Base-by-base conservation (phyloP, 495 filamentous ascomycete species). In the Aspergillus conjunctus region DNA sequence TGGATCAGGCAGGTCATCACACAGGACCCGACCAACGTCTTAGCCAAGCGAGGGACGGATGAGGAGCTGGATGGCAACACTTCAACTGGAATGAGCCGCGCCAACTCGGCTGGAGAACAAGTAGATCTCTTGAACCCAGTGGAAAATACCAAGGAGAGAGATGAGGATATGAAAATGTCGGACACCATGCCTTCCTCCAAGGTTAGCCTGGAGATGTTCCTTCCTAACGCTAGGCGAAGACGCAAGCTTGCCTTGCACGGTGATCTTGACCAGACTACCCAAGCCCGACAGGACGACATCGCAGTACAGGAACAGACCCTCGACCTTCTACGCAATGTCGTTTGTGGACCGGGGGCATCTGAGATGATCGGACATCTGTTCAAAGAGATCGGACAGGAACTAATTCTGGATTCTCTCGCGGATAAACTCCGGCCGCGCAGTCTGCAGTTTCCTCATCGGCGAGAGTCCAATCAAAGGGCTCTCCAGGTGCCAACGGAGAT, bases 311-410 rank as follows among this genome's bases (percentile, higher is more conserved):
- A 96, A 62, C 92, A 98, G 71, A 91, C 86, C 0, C 83, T 98
- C 32, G 89, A 93, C 54, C 85, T 94, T 59, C 83, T 98, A 54
- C 83, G 92, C 49, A 98, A 98, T 71, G 79, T 97, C n/a, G 88
- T 96, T 62, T 87, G 86, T 57, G 88, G 88, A 12, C 69, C 76
- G 10, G 85, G 84, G 26, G 81, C 83, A 9, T 70, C 82, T 8
- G 88, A 91, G 62, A 92, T 96, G 87, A 88, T 96, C 59, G 92
- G 96, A 62, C 83, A 85, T 57, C 71, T 97, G n/a, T 88, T 96
- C 70, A 78, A 74, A 39, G 80, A 84, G 51, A 76, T 96, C n/a
- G 91, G 90, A 17, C 81, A 91, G 65, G 83, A 89, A 52, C 81
- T 86, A 32, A 68, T 96, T 18, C 91, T 96, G 61, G 82, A 87